Conservation (phyloP, 1,284 basidiomycete genomes). For the Xanthoconium separans region DNA sequence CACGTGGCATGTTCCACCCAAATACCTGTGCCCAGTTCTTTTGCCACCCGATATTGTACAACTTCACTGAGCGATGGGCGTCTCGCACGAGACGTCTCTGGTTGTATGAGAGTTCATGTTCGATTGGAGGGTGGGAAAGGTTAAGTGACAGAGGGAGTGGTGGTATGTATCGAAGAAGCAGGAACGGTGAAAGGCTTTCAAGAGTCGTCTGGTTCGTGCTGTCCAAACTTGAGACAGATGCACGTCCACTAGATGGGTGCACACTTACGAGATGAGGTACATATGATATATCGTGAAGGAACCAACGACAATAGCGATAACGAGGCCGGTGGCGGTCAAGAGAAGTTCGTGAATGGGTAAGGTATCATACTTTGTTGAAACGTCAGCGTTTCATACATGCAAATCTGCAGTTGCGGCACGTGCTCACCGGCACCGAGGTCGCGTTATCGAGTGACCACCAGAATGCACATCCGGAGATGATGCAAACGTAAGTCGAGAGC, state of each 20-base stretch:
- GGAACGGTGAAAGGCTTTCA: constrained; percentile 76
- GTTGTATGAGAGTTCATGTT: constrained; percentile 69
- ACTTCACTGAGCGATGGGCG: constrained; percentile 62
- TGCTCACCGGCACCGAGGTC: constrained; percentile 50
- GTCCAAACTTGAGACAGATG: constrained; percentile 3
- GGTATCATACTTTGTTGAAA: constrained; percentile 48
- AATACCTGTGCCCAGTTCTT: constrained; percentile 70
- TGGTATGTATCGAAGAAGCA: constrained; percentile 69
- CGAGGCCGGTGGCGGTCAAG: constrained; percentile 58
- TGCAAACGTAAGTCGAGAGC: constrained; percentile 61
- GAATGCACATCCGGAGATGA: constrained; percentile 57
- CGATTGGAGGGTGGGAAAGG: constrained; percentile 67
- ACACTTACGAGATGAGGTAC: constrained; percentile 72
- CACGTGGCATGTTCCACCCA: constrained; percentile 50
- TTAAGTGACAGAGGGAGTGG: constrained; percentile 49
- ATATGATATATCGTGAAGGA: constrained; percentile 78
- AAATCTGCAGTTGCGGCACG: not conserved
- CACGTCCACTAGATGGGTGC: not conserved
- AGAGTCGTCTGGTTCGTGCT: constrained; percentile 88
- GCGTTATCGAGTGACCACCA: constrained; percentile 69
- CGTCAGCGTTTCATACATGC: constrained; percentile 7
- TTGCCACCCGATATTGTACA: constrained; percentile 79
- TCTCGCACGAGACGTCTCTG: constrained; percentile 69
- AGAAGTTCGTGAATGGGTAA: constrained; percentile 73
- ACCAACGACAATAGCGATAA: constrained; percentile 71